Evolutionary conservation across 2,329 filamentous ascomycete genomes (phyloP), one percentile per base, ranked within the genome.

Genomic region (Fusarium sp.): DNA sequence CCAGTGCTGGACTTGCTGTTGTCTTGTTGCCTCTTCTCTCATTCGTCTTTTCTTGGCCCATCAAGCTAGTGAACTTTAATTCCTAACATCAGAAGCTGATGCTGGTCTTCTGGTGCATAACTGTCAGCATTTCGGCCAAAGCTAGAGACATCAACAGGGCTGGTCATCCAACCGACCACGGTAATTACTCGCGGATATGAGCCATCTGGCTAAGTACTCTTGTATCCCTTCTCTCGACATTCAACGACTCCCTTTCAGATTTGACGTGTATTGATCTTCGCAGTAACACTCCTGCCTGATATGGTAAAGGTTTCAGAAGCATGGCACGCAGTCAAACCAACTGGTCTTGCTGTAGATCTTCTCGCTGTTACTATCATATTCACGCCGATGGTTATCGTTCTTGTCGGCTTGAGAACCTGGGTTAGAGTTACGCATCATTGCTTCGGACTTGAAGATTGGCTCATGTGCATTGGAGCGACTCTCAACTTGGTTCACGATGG

Each of bases 401-500:
- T 68, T 31, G 54, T 68, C 24, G 18, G 64, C 1, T 44, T 70
- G 13, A 56, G 67, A 22, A 33, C 56, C 5, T 64, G 38, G 41
- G 33, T 63, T 3, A 58, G 67, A 4, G 9, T 60, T 7, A 26
- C 38, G 8, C 36, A 35, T 14, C 31, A 45, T 11, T 41, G 26
- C 7, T 64, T 70, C 6, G 67, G 59, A 7, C 39, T 44, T 14
- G 59, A 70, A 3, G 67, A 70, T 31, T 68, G 67, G 48, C 59
- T 70, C 3, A 64, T 70, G 65, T 59, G 42, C 3, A 31, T 70
- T 16, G 67, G 64, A 8, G 57, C 50, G n/a, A 47, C 68, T 20
- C 28, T 70, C 33, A 70, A 59, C 28, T 33, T 68, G 67, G 53
- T 51, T 2, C 67, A 68, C 9, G 68, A 70, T 31, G 53, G 30